A percentile compares a stretch with the other conserved stretches of the same genome.
These are phyloP conservation scores for Carnegiea gigantea DNA, from an alignment of 179 eudicot species.

Conservation along the genomic window DNA sequence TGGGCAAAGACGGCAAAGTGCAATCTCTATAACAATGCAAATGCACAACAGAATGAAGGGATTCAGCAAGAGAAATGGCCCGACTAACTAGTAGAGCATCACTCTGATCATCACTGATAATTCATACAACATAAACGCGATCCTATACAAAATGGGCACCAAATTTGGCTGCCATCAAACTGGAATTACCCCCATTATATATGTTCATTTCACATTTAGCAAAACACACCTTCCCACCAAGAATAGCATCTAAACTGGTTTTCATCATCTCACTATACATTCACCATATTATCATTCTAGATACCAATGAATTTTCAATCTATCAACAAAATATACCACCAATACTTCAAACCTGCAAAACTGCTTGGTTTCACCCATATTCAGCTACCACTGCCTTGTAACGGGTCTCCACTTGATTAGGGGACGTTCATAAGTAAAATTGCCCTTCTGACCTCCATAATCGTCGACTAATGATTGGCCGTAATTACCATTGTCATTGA, in stretches of 20 bases:
- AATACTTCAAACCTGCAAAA: constrained; percentile 25
- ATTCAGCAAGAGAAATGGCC: too few species aligned
- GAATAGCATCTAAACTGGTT: neutral
- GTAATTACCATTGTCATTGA: constrained; percentile 10
- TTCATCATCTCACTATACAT: neutral
- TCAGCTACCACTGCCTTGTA: constrained; percentile 25
- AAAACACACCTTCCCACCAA: neutral
- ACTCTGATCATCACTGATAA: neutral
- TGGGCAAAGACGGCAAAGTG: too few species aligned
- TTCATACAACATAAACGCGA: neutral
- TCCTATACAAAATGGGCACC: neutral
- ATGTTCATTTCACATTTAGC: neutral
- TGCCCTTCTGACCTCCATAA: constrained; percentile 23
- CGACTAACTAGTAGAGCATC: neutral
- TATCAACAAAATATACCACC: constrained; percentile 6
- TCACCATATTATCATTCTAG: constrained; percentile 5
- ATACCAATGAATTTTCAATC: constrained; percentile 14
- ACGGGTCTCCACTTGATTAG: constrained; percentile 26
- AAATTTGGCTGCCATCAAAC: constrained; percentile 6
- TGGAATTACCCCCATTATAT: neutral
- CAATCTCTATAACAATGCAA: too few species aligned
- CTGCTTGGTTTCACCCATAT: neutral
- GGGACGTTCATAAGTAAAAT: constrained; percentile 21
- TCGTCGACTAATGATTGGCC: constrained; percentile 8
- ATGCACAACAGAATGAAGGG: too few species aligned